These are phyloP conservation scores for Aspergillus fijiensis DNA, from an alignment of 2,329 filamentous ascomycete genomes.

Conservation along the genomic window DNA sequence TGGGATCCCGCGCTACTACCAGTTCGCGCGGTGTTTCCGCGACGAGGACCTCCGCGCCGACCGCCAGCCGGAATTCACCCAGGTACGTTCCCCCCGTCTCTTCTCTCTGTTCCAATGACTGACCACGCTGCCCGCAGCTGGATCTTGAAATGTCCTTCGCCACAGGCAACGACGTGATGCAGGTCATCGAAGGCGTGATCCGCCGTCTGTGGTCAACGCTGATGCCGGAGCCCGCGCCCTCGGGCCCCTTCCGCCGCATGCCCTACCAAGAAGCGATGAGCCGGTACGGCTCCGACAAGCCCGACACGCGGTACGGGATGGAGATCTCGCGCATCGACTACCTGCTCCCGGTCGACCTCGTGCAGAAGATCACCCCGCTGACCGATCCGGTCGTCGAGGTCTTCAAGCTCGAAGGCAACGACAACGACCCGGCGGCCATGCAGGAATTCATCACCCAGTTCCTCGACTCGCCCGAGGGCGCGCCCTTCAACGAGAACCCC, in stretches of 20 bases:
- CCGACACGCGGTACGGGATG: conserved; percentile 73
- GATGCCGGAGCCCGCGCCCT: conserved; percentile 45
- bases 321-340: conserved; percentile 67
- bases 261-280: conserved; percentile 77
- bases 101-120: too few relatives aligned
- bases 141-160: conserved; percentile 94
- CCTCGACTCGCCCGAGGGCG: conserved; percentile 63
- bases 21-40: conserved; percentile 91
- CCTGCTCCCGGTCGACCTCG: conserved; percentile 62
- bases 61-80: conserved; percentile 93
- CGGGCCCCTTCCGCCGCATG: conserved; percentile 56
- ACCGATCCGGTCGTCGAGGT: conserved; percentile 70
- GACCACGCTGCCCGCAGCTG: conserved; percentile 54
- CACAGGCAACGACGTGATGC: conserved; percentile 68
- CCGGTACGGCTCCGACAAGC: conserved; percentile 85
- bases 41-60: conserved; percentile 93
- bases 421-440: conserved; percentile 54
- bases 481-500: conserved; percentile 64
- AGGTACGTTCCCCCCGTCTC: conserved; percentile 52
- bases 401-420: conserved; percentile 59
- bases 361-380: conserved; percentile 71
- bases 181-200: conserved; percentile 53
- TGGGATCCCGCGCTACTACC: conserved; percentile 78
- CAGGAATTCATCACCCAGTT: conserved; percentile 66
- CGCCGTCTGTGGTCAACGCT: conserved; percentile 55